phyloP scores from a whole-genome alignment of 2,329 filamentous ascomycete genomes.

The Fusarium nisikadoi region DNA sequence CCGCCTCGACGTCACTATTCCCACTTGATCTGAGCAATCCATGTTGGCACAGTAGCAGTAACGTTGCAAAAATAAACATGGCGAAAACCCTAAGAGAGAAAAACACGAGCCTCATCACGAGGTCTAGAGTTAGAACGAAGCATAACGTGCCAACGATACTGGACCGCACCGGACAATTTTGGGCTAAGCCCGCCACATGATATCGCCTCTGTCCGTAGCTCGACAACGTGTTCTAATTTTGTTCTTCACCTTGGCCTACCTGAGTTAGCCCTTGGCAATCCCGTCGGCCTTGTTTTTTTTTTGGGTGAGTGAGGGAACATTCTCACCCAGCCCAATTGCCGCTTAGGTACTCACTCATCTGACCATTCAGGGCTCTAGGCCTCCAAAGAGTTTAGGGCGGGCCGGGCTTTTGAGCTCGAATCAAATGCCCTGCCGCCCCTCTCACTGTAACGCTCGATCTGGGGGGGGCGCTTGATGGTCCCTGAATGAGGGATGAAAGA shows the following conservation, averaged over 20 bases:
- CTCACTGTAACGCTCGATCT: slow-evolving; percentile 28
- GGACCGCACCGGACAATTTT: background rate
- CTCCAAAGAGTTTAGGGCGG: background rate
- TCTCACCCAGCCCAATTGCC: background rate
- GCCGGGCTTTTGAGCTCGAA: slow-evolving; percentile 14
- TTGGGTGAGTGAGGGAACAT: too few species aligned
- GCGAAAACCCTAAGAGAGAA: background rate
- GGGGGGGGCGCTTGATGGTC: slow-evolving; percentile 15
- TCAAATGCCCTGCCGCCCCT: slow-evolving; percentile 31
- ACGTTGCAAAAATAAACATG: background rate
- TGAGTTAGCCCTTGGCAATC: slow-evolving; percentile 26
- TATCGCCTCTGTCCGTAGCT: slow-evolving; percentile 2
- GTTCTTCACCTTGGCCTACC: slow-evolving; percentile 22
- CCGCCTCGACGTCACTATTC: slow-evolving; percentile 18
- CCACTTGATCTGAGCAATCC: slow-evolving; percentile 4
- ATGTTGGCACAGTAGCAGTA: background rate
- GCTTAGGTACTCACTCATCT: background rate
- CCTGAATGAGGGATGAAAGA: slow-evolving; percentile 1
- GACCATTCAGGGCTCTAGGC: background rate
- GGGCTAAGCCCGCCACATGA: slow-evolving; percentile 10
- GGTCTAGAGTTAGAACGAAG: background rate
- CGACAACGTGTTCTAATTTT: slow-evolving; percentile 37
- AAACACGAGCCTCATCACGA: slow-evolving; percentile 35
- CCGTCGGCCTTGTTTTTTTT: slow-evolving; percentile 2
- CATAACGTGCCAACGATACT: background rate